A percentile compares a stretch with the other conserved stretches of the same genome.
Conservation (phyloP, 2,329 filamentous ascomycete genomes). For the Nigrospora osmanthi region DNA sequence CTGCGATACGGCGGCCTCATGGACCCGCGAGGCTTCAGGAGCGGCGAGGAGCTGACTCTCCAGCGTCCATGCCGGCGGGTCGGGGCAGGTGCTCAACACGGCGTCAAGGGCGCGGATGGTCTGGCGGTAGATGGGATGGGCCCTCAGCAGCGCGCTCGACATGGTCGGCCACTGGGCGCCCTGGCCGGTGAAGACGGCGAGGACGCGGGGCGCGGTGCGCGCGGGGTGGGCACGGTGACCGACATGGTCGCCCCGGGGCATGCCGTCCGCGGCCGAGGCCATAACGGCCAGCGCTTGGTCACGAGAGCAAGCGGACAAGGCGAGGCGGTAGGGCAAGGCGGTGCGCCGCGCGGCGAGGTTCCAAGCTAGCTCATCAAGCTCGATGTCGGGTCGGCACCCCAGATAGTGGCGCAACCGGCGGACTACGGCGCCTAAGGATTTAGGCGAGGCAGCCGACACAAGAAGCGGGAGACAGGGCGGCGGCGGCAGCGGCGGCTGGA, state of each 20-base stretch:
- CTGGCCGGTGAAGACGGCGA: slow-evolving; percentile 26
- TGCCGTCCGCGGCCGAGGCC: slow-evolving; percentile 12
- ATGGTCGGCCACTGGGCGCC: slow-evolving; percentile 27
- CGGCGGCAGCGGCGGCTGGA: slow-evolving; percentile 1
- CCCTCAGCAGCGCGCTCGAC: slow-evolving; percentile 19
- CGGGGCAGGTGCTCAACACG: slow-evolving; percentile 10
- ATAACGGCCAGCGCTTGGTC: slow-evolving; percentile 15
- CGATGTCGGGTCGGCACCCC: not conserved
- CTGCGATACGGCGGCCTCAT: slow-evolving; percentile 35
- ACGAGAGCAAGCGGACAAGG: slow-evolving; percentile 15
- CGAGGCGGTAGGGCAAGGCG: slow-evolving; percentile 20
- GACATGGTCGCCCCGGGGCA: slow-evolving; percentile 1
- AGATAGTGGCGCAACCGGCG: slow-evolving; percentile 21
- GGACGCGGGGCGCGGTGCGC: slow-evolving; percentile 12
- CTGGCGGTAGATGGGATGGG: slow-evolving; percentile 20
- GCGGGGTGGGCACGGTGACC: slow-evolving; percentile 13
- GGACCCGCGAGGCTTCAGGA: slow-evolving; percentile 16
- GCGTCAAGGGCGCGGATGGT: slow-evolving; percentile 24
- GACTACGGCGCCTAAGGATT: slow-evolving; percentile 20
- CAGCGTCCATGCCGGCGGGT: slow-evolving; percentile 23
- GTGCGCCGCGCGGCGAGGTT: slow-evolving; percentile 21
- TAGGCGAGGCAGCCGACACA: slow-evolving; percentile 27
- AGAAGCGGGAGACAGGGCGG: slow-evolving; percentile 23
- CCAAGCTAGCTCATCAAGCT: slow-evolving; percentile 20
- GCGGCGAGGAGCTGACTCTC: slow-evolving; percentile 24